A percentile compares a stretch with the other conserved stretches of the same genome.
Conservation (phyloP, 2,329 filamentous ascomycete genomes). For the Colletotrichum sidae region DNA sequence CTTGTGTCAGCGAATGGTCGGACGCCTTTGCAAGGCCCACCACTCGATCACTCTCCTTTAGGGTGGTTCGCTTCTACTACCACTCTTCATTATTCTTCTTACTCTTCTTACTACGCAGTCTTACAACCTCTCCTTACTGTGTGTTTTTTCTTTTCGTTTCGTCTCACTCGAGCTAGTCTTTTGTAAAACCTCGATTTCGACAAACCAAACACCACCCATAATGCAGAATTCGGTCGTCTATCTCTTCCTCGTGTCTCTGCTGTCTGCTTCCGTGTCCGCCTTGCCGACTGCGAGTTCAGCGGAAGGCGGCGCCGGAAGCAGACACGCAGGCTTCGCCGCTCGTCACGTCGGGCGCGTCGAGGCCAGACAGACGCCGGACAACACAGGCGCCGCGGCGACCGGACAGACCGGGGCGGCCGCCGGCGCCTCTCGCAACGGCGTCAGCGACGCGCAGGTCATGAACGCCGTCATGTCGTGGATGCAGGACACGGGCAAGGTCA, state of each 20-base stretch:
- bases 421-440: slow-evolving; percentile 19
- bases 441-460: slow-evolving; percentile 37
- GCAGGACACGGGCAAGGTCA: slow-evolving; percentile 40
- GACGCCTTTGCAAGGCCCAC: slow-evolving; percentile 33
- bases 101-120: not conserved
- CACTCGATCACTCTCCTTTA: slow-evolving; percentile 28
- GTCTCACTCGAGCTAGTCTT: slow-evolving; percentile 19
- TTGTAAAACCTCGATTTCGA: slow-evolving; percentile 2
- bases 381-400: not conserved
- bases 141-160: not conserved
- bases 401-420: slow-evolving; percentile 11
- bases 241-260: slow-evolving; percentile 21
- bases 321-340: not conserved
- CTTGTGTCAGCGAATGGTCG: slow-evolving; percentile 19
- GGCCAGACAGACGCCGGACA: slow-evolving; percentile 1
- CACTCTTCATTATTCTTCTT: not conserved
- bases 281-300: slow-evolving; percentile 31
- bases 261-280: slow-evolving; percentile 17
- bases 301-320: slow-evolving; percentile 6
- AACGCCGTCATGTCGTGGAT: slow-evolving; percentile 40
- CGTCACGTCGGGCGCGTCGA: slow-evolving; percentile 13
- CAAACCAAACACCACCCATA: slow-evolving; percentile 23
- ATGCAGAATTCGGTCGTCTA: slow-evolving; percentile 28
- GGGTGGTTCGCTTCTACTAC: not conserved
- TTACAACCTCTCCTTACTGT: not conserved